Evolutionary conservation across 352 stramenopile genomes (phyloP).

Genomic region (Pythium graminicola): DNA sequence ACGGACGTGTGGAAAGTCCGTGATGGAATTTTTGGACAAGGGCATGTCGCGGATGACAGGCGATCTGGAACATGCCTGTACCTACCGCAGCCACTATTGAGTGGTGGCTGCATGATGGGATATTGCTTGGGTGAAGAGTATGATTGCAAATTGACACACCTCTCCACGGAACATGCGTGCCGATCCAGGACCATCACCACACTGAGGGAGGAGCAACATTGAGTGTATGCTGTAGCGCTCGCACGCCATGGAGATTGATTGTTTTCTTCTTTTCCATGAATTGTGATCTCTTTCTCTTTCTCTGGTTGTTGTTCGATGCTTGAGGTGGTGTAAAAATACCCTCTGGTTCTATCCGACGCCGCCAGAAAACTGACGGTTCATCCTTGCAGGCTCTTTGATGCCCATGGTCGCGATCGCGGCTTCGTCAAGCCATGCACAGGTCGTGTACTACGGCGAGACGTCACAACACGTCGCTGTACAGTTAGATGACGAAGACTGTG

Average conservation of each 20-base stretch:
- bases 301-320: no score
- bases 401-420: not conserved
- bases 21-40: not conserved
- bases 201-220: no score
- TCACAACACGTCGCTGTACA: constrained; percentile 44
- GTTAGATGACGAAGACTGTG: constrained; percentile 49
- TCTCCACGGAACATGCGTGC: no score
- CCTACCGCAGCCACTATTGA: not conserved
- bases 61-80: not conserved
- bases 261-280: not conserved
- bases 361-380: no score
- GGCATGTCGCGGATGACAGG: constrained; percentile 3
- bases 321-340: constrained; percentile 1
- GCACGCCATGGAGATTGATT: not conserved
- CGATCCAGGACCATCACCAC: no score
- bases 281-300: no score
- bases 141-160: no score
- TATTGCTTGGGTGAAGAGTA: not conserved
- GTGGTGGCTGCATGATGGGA: not conserved
- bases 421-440: constrained; percentile 13
- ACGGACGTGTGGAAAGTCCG: not conserved
- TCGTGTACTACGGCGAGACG: constrained; percentile 26
- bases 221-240: no score
- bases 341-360: not conserved
- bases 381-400: not conserved